Evolutionary conservation across 2,329 filamentous ascomycete species (phyloP), one percentile per base, ranked within the genome.

Genomic region (Fusarium scirpi): DNA sequence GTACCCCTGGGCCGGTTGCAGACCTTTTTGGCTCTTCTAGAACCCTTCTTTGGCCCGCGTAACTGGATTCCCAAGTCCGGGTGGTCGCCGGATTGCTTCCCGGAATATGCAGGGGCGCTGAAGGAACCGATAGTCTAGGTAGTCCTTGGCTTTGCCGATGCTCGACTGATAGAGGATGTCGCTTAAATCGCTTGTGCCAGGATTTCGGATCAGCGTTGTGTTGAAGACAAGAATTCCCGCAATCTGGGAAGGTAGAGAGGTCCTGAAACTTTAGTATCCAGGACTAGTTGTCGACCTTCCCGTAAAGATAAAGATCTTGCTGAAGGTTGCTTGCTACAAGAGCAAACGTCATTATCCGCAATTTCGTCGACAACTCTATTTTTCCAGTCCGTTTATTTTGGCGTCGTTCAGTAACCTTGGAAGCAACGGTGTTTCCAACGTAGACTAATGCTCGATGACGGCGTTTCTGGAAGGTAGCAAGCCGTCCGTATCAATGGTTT

Each of bases 31-130:
- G 55, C 51, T 40, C 74, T 77, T 77, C 76, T 77, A 77, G 76
- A 77, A 77, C 66, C 43, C 65, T 77, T 77, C 76, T 72, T 53
- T 69, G 48, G 47, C 58, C 71, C 75, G 75, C 73, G 76, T 74
- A 76, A 76, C 72, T 70, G 67, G 73, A 69, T 61, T 67, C 38
- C 66, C 51, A 56, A 56, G 66, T 57, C 69, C 70, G 70, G 52
- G 46, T 63, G 68, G 65, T 70, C 56, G 57, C 61, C 73, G 65
- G 60, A 65, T 65, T 62, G 56, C 46, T 47, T 74, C 66, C 75
- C 73, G 65, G 59, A 56, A 27, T 27, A 69, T 71, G 68, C 69
- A 71, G 69, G 69, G 69, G 65, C 52, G 49, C 38, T 49, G 29
- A 30, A 54, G 64, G 41, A 55, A 67, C 44, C 52, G 56, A 44